A percentile compares a stretch with the other conserved stretches of the same genome.
These are phyloP conservation scores for Mediolabrus comicus DNA, from an alignment of 108 stramenopile species.

Conservation along the genomic window DNA sequence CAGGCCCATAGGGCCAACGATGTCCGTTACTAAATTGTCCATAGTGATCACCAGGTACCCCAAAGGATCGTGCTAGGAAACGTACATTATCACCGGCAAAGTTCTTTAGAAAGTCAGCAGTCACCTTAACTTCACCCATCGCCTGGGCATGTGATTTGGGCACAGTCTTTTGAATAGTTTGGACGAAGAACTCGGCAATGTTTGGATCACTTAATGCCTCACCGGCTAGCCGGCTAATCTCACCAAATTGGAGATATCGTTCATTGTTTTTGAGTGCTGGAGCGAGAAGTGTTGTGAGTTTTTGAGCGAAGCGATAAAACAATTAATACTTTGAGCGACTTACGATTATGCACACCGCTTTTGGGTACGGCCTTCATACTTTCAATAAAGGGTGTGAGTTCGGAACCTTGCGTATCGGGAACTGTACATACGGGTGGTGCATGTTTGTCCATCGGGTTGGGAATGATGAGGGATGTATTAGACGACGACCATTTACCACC, in stretches of 20 bases:
- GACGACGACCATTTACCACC: conserved; percentile 63
- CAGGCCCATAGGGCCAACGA: conserved; percentile 97
- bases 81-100: conserved; percentile 94
- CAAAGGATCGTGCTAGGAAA: conserved; percentile 84
- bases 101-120: conserved; percentile 86
- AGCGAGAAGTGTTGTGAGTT: no score
- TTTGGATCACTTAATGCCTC: conserved; percentile 69
- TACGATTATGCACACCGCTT: conserved; percentile 84
- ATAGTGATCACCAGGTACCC: conserved; percentile 93
- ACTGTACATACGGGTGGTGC: conserved; percentile 71
- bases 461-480: conserved; percentile 52
- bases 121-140: conserved; percentile 79
- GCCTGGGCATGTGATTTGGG: conserved; percentile 96
- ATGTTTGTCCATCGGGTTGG: conserved; percentile 72
- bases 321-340: no score
- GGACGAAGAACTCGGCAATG: conserved; percentile 88
- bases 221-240: conserved; percentile 84
- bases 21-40: conserved; percentile 93
- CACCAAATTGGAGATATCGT: conserved; percentile 86
- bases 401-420: conserved; percentile 68
- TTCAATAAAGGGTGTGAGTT: conserved; percentile 80
- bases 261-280: conserved; percentile 92
- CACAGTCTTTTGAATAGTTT: conserved; percentile 88
- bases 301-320: no score
- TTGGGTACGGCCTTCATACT: conserved; percentile 78